Base-by-base conservation (phyloP, 805 yeast species). In the Hanseniaspora hatyaiensis region DNA sequence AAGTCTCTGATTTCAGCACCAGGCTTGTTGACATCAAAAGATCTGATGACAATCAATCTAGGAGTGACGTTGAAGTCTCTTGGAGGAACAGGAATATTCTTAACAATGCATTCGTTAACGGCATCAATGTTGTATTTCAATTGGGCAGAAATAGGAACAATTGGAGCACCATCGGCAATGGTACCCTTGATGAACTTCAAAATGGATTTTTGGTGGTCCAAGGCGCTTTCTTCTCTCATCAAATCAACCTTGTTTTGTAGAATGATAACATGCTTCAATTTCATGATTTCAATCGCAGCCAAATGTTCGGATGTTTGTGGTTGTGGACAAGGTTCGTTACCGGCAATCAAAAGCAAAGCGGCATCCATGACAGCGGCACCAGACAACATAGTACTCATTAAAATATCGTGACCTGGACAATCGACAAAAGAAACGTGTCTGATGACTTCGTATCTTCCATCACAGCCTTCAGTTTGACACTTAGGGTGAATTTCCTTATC, bases 301-400 rank as follows among this genome's bases (percentile, higher is more conserved):
- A 92, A 76, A 73, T 92, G 99, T 72, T 92, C 99, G 12, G 95
- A 82, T 15, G 99, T 92, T 72, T 92, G 99, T 37, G 99, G 99
- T 73, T 92, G 99, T 52, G 99, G 99, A 73, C 99, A 92, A 49
- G 95, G 78, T 74, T 92, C 99, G 65, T 92, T 92, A 68, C 97
- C 98, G 24, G 98, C 99, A 63, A 92, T 81, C 55, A 92, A 75
- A 62, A 92, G 72, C 52, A 92, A 72, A 2, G 99, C 99, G 50
- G 99, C 99, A 69, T 92, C 99, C 99, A 92, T 92, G 55, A 92
- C 99, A 15, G 99, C 99, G 31, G 99, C 99, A 65, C 99, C 99
- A 40, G 97, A 88, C 77, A 92, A 80, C 99, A 92, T 92, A 56
- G 99, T 92, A 75, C 96, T 87, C 99, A 92, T 92, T 66, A 92